Base-by-base conservation (phyloP, 139 green algal species). In the Klebsormidium nitens region DNA sequence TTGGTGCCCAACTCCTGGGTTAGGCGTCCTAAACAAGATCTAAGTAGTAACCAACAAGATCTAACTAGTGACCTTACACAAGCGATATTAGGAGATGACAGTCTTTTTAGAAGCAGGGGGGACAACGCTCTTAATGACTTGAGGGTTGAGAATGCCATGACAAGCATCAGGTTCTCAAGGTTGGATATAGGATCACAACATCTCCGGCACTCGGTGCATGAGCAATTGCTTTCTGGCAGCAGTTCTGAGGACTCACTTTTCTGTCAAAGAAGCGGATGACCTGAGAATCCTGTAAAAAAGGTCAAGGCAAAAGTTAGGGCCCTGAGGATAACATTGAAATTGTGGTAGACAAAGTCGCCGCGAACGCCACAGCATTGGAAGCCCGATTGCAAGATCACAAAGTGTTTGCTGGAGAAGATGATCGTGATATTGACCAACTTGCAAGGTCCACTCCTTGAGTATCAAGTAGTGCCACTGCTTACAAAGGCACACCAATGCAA, bases 261-360 rank as follows among this genome's bases (percentile, higher is more conserved):
- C 68, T 65, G 57, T 75, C 68, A 36, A 75, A 75, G 46, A 75
- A 71, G n/a, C 68, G 56, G 26, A 75, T 49, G 1, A 36, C 71
- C 1, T 75, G 37, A 17, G 59, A 17, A 28, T 52, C 66, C 66
- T 74, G 66, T 17, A 19, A 28, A 69, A 29, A 14, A 19, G 37
- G n/a, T 35, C 4, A 11, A 0, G 2, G 29, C 14, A 19, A 72
- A 58, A 35, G 1, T 1, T 8, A 29, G 60, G 2, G 17, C 8
- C 1, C 1, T 66, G 31, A 17, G 5, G 5, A 4, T 28, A 66
- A 68, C 40, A 34, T n/a, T n/a, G 2, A 36, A 2, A 5, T 26
- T 46, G 46, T 67, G 3, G 17, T 52, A 52, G 17, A 52, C 17
- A 17, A 28, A 52, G 44, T 19, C 17, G 44, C 44, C 19, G 44